A percentile compares a stretch with the other conserved stretches of the same genome.
phyloP scores from a whole-genome alignment of 331 rosid species.

The Pyracantha coccinea region DNA sequence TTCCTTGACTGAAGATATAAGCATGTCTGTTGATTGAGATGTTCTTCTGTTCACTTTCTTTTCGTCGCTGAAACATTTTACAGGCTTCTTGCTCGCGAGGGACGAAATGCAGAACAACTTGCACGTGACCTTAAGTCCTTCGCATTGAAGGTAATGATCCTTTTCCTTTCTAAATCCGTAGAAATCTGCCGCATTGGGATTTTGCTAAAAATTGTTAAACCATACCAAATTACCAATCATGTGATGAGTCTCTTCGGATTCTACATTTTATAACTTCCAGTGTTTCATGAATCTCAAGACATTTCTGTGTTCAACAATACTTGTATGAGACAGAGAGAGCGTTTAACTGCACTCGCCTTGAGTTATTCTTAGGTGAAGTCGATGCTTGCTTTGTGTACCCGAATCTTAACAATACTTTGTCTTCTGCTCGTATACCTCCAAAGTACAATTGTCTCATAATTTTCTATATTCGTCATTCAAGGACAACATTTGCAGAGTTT shows the following conservation, averaged over 20 bases:
- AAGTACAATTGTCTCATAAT: not conserved
- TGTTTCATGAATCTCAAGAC: not conserved
- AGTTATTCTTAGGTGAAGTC: not conserved
- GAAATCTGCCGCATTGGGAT: not conserved
- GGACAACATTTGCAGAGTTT: conserved; percentile 98
- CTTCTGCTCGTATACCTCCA: not conserved
- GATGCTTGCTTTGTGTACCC: not conserved
- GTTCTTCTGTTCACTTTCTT: too few species aligned
- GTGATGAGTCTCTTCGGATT: not conserved
- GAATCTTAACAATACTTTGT: not conserved
- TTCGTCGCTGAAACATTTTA: not conserved
- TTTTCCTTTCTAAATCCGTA: not conserved
- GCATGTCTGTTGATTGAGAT: too few species aligned
- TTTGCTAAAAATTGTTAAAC: not conserved
- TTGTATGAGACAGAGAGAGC: not conserved
- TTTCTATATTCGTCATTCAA: not conserved
- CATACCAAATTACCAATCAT: not conserved
- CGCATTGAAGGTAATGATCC: conserved; percentile 60
- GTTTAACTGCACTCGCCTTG: not conserved
- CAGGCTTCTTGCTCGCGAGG: conserved; percentile 97
- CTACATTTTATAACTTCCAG: not conserved
- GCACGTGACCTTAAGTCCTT: conserved; percentile 95
- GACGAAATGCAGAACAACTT: conserved; percentile 95
- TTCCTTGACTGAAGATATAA: too few species aligned
- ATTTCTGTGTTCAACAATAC: not conserved